Percentiles rank a stretch among this genome's conserved stretches.
phyloP scores from a whole-genome alignment of 306 rosid genomes.

The Rosa persica region DNA sequence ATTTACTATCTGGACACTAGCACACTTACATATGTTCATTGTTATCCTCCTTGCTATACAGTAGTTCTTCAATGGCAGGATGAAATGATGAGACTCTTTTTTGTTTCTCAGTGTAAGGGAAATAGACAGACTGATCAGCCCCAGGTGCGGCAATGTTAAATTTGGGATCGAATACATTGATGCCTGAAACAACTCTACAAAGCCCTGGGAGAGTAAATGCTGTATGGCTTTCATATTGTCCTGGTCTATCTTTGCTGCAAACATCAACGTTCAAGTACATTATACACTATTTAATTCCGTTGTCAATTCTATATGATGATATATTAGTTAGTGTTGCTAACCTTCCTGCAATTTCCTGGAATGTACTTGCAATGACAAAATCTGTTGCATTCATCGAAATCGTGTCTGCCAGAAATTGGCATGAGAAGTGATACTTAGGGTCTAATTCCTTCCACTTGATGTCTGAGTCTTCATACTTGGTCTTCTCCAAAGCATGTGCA shows the following conservation, averaged over 20 bases:
- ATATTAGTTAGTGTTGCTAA: conserved; percentile 30
- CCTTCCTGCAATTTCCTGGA: conserved; percentile 97
- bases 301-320: not conserved
- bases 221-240: conserved; percentile 86
- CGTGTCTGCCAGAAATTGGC: conserved; percentile 86
- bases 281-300: conserved; percentile 1
- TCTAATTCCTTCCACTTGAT: conserved; percentile 87
- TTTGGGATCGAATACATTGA: conserved; percentile 86
- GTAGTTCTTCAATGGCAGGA: conserved; percentile 76
- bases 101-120: conserved; percentile 60
- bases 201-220: conserved; percentile 92
- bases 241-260: conserved; percentile 90
- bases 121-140: conserved; percentile 77
- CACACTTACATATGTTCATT: conserved; percentile 71
- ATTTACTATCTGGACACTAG: not conserved
- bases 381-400: conserved; percentile 92
- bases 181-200: conserved; percentile 90
- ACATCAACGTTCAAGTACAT: conserved; percentile 26
- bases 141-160: conserved; percentile 95
- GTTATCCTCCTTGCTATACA: conserved; percentile 60
- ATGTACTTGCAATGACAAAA: conserved; percentile 90
- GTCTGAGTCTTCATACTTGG: conserved; percentile 91
- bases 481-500: conserved; percentile 94
- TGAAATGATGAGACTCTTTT: conserved; percentile 52
- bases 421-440: conserved; percentile 89